Conservation (phyloP, 2,329 filamentous ascomycete genomes). For the Cladophialophora psammophila region DNA sequence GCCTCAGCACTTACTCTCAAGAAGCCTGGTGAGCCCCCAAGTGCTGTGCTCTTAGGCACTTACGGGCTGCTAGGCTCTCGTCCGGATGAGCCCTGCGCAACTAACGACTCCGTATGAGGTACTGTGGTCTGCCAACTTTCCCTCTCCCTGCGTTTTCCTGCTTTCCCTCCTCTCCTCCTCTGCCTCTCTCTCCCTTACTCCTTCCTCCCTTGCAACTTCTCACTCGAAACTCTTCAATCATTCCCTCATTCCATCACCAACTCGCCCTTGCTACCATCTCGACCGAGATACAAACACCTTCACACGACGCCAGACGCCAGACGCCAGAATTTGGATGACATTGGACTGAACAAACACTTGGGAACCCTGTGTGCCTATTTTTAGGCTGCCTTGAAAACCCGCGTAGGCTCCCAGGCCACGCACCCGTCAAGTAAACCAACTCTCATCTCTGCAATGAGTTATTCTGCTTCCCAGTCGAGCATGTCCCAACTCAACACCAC, state of each 20-base stretch:
- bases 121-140: not conserved
- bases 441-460: slow-evolving; percentile 17
- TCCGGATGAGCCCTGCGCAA: slow-evolving; percentile 7
- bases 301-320: slow-evolving; percentile 6
- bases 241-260: slow-evolving; percentile 13
- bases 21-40: slow-evolving; percentile 14
- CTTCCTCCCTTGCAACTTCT: slow-evolving; percentile 5
- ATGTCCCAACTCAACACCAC: slow-evolving; percentile 44
- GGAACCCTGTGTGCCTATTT: slow-evolving; percentile 27
- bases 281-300: not conserved
- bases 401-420: slow-evolving; percentile 31
- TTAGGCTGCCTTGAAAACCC: slow-evolving; percentile 28
- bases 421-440: slow-evolving; percentile 26
- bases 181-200: slow-evolving; percentile 11
- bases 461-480: slow-evolving; percentile 25
- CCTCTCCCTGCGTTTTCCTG: slow-evolving; percentile 14
- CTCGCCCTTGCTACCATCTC: not conserved
- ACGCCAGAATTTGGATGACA: not conserved
- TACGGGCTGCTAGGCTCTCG: not conserved
- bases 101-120: not conserved
- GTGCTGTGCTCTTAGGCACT: slow-evolving; percentile 15
- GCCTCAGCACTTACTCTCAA: slow-evolving; percentile 22
- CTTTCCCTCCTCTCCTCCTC: slow-evolving; percentile 20
- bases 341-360: not conserved
- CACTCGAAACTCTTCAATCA: slow-evolving; percentile 7